Base-by-base conservation (phyloP, 2,329 filamentous ascomycete species). In the Shiraia sp. region DNA sequence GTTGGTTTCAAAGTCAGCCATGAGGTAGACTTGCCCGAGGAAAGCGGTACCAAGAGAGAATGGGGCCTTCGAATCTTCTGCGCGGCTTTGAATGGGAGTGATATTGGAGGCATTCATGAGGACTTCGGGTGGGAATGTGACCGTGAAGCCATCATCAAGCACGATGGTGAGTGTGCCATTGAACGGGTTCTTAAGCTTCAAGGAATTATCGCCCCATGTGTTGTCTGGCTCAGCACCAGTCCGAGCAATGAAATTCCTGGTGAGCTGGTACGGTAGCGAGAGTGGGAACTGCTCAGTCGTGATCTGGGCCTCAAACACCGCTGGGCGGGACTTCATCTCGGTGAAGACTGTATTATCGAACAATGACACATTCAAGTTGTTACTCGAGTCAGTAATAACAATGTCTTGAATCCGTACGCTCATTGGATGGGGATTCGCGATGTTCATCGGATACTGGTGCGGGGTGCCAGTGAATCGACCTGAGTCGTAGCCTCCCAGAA, bases 401-500 rank as follows among this genome's bases (percentile, higher is more conserved):
- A 75, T 67, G 42, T 73, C 68, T 34, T 66, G 65, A 41, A 74
- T 67, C 8, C 51, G 61, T 9, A 74, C 63, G 25, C 57, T 65
- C 53, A 75, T 65, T 2, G 69, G 63, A 25, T 69, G 69, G 6
- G 56, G 31, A 17, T 57, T 56, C 3, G 49, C 43, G 6, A 51
- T 48, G 33, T 64, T 63, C 63, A 66, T 69, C 9, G 49, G 30
- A 52, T 66, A 65, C 34, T 55, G 59, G 45, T 70, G 57, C 1
- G 66, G 59, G 1, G 48, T 49, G 23, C 66, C 70, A 1, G 58
- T 62, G 45, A 74, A 73, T 14, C 72, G 68, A 16, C 70, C 70
- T 10, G 70, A 66, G 47, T 75, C 72, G 45, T 70, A 74, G 15
- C 72, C 72, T n/a, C 72, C 72, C 26, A 74, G 69, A 3, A 66